Evolutionary conservation across 768 basidiomycete species (phyloP), one percentile per base, ranked within the genome.

Genomic region (Gelatoporia subvermispora): DNA sequence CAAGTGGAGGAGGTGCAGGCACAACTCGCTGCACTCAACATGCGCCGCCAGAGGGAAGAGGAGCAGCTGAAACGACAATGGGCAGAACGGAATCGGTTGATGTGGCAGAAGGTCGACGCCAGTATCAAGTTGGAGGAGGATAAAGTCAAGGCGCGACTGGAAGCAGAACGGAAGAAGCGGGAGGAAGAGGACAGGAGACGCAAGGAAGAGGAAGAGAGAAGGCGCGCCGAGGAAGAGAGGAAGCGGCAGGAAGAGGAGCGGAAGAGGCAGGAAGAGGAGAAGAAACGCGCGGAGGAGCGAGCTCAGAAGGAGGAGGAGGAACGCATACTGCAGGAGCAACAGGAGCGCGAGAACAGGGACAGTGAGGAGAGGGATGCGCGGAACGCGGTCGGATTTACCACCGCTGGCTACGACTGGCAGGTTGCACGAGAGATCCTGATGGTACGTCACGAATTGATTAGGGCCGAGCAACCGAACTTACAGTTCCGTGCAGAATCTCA

Each of bases 111-210:
- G 3, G 77, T 87, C 45, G 84, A 89, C 63, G 60, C 52, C 2
- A 79, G 73, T 7, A 88, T 89, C 52, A 75, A 75, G 56, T 24
- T 65, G 3, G 84, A 88, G 58, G 82, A 86, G 52, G 82, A 80
- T 23, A 83, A 79, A 50, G 63, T 76, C 18, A 72, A 71, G 8
- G 70, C 63, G 51, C 69, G 61, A 48, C 56, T 81, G 35, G 84
- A 82, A 49, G 80, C 74, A 18, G 85, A 88, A 62, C 68, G 76
- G 48, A 76, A 68, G 60, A 65, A 63, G 43, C 65, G 67, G 38
- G 70, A 72, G 55, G 75, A 78, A 58, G 77, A 79, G 51, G 76
- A 78, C 49, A 68, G 68, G 41, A 70, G 59, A 57, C 66, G 67
- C 17, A 54, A 50, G 42, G 59, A 63, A 39, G 63, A 52, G 1